Conservation (phyloP, 306 rosid genomes). For the Corylus americana region DNA sequence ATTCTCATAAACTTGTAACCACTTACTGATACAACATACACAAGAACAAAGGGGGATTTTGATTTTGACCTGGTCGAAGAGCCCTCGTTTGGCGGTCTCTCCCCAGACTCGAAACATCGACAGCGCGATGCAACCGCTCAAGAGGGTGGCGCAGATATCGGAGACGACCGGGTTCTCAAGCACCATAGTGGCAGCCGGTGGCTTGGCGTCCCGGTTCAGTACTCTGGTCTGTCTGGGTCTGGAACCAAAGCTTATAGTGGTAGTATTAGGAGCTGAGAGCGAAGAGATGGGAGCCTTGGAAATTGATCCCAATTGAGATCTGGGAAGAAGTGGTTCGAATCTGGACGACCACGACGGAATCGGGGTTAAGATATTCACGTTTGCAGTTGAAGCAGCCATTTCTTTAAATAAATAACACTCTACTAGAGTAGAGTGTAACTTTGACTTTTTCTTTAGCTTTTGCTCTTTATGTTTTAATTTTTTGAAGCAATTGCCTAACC, state of each 20-base stretch:
- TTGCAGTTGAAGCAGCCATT: slow-evolving; percentile 1
- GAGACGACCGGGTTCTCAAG: slow-evolving; percentile 52
- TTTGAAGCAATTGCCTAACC: too few species aligned
- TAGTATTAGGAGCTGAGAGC: not conserved
- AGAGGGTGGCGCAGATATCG: slow-evolving; percentile 61
- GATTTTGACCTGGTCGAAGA: slow-evolving; percentile 70
- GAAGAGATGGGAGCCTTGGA: not conserved
- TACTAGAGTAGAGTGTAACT: not conserved
- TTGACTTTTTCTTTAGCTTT: not conserved
- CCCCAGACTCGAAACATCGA: slow-evolving; percentile 58
- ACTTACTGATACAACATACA: not conserved
- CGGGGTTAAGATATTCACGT: not conserved
- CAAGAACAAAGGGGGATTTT: not conserved
- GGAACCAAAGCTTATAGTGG: not conserved
- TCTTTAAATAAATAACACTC: not conserved
- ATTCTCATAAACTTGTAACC: not conserved
- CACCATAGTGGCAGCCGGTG: slow-evolving; percentile 54
- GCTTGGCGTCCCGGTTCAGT: slow-evolving; percentile 27
- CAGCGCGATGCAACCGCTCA: slow-evolving; percentile 53
- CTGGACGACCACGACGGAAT: not conserved
- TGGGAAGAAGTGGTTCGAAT: not conserved
- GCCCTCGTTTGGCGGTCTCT: slow-evolving; percentile 63
- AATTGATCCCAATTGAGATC: not conserved
- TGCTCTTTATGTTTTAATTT: not conserved
- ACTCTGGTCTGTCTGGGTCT: not conserved